Conservation (phyloP, 805 yeast species). For the Kodamaea nitidulidarum region DNA sequence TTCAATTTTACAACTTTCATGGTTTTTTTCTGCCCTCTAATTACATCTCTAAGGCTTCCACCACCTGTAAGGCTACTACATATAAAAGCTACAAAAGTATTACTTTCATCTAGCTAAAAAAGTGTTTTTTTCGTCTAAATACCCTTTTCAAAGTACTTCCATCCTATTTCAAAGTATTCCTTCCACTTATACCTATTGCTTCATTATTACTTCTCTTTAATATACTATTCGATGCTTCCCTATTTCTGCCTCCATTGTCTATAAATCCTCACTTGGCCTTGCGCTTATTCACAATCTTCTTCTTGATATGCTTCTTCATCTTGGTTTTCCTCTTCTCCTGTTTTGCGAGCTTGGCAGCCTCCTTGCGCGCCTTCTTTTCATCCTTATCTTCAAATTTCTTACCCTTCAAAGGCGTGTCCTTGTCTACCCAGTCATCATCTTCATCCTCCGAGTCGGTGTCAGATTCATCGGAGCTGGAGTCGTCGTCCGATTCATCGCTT, state of each 20-base stretch:
- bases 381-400: slow-evolving; percentile 80
- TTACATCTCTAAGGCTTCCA: too few species aligned
- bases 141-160: too few species aligned
- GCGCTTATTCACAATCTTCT: slow-evolving; percentile 58
- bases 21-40: too few species aligned
- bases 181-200: too few species aligned
- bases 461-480: slow-evolving; percentile 23
- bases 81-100: too few species aligned
- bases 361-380: slow-evolving; percentile 68
- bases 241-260: too few species aligned
- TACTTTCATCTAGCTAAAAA: too few species aligned
- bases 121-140: too few species aligned
- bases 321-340: slow-evolving; percentile 77
- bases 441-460: slow-evolving; percentile 34
- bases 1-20: too few species aligned
- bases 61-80: too few species aligned
- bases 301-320: slow-evolving; percentile 79
- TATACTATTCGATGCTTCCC: too few species aligned
- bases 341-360: slow-evolving; percentile 69
- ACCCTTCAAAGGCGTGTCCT: slow-evolving; percentile 47
- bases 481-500: slow-evolving; percentile 22
- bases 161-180: too few species aligned
- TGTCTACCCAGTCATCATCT: slow-evolving; percentile 38
- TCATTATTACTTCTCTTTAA: slow-evolving; percentile 6
- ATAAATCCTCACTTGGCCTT: slow-evolving; percentile 13